Base-by-base conservation (phyloP, 2,329 filamentous ascomycete species). In the Cercospora canescens region DNA sequence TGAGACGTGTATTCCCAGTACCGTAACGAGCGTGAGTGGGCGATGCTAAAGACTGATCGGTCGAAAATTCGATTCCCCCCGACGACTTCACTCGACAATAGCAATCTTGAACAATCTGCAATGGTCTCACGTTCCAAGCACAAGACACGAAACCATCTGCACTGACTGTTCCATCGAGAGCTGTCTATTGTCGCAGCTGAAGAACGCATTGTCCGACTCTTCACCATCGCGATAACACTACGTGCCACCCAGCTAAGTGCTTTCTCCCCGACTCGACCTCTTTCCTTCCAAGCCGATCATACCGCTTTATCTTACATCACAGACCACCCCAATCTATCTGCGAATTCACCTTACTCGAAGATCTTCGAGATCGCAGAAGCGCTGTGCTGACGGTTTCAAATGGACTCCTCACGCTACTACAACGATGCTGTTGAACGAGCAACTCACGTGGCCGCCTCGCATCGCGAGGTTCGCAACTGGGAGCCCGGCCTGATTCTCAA, bases 401-500 rank as follows among this genome's bases (percentile, higher is more conserved):
- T 62, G 60, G 35, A 62, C 34, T 62, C 60, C 1, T 62, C 60
- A n/a, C 24, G 52, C n/a, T 39, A 16, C 16, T 62, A 30, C 34
- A n/a, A 41, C 16, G 24, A 55, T 35, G 8, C 18, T 30, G 39
- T 35, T 28, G 62, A 58, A 39, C 37, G 41, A 41, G 50, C 55
- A 16, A 16, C 16, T 26, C 45, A 41, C 28, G 62, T 62, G 45
- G 45, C 45, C 11, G 30, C 54, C 12, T 55, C 62, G 28, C 52
- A 66, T n/a, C 37, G 18, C 30, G 62, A 62, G 21, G 70, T 62
- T 48, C 58, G 56, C 34, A 12, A 56, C 16, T 65, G 41, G 60
- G 72, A 72, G 39, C 70, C 69, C n/a, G 72, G 70, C 30, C 59
- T 34, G 12, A 52, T 73, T 30, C 54, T 76, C 59, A 69, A 73